Evolutionary conservation across 495 filamentous ascomycete species (phyloP), one percentile per base, ranked within the genome.

Genomic region (Cladorrhinum samala): DNA sequence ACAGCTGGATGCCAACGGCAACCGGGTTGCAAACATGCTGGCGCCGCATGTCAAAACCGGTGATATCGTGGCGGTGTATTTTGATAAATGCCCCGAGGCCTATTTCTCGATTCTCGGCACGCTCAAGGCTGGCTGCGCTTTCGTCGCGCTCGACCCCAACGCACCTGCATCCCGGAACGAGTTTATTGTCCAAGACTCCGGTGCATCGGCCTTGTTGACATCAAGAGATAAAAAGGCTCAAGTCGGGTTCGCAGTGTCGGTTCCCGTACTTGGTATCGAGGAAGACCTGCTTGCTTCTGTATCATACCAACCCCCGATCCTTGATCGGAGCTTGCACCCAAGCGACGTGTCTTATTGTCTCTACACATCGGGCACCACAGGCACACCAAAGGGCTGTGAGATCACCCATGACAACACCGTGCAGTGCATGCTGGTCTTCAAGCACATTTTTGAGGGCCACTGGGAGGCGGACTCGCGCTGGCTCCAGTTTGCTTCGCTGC

Each of bases 401-500:
- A 77, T 91, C 33, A 87, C 82, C 2, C 88, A 91, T 57, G 75
- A 86, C 52, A 90, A 85, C 61, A 75, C 78, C 0, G 82, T 89
- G 9, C 87, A 91, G 58, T 85, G 85, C 20, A 87, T 91, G 77
- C 72, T 84, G 3, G 80, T 87, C 2, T 90, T 91, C 65, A 75
- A 81, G 55, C 60, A 77, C n/a, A 72, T 91, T 3, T 90, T 91
- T 58, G 49, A 62, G 7, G 79, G 73, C 1, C 83, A 82, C 54
- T 91, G 89, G 89, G 75, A 83, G 54, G 54, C 66, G 2, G 62
- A 79, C 13, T 92, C 89, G 1, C 77, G 83, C 43, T 93, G 86
- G 82, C 72, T 95, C 13, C 89, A 95, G 64, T 95, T 95, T 60
- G 89, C 89, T 6, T 89, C 87, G 1, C 87, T 91, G 49, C 88